phyloP scores from a whole-genome alignment of 2,329 filamentous ascomycete species.

The Talaromyces sp. region DNA sequence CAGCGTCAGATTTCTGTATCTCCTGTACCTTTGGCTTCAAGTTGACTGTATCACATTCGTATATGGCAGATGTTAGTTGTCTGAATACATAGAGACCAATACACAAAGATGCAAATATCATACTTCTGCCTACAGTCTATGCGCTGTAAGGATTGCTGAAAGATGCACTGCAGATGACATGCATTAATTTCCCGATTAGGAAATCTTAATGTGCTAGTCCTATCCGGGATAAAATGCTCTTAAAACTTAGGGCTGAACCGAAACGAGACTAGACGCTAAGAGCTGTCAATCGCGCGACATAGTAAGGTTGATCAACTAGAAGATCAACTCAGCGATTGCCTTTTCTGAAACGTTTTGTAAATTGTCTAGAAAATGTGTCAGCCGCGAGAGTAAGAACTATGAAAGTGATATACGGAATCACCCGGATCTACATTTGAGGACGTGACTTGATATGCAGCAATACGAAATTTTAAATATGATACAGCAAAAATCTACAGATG shows the following conservation, averaged over 20 bases:
- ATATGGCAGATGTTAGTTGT: not conserved
- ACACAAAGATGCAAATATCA: not conserved
- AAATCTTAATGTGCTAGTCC: not conserved
- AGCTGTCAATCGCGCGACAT: not conserved
- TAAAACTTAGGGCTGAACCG: not conserved
- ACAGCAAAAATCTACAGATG: not conserved
- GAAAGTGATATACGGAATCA: no score
- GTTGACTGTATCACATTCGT: not conserved
- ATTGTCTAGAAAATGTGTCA: not conserved
- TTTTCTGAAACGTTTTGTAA: not conserved
- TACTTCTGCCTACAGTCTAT: not conserved
- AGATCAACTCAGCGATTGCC: not conserved
- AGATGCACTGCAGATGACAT: not conserved
- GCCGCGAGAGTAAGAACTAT: not conserved
- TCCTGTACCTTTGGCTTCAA: not conserved
- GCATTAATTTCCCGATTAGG: not conserved
- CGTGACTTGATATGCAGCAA: not conserved
- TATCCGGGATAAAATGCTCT: not conserved
- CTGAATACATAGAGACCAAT: not conserved
- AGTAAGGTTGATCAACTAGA: not conserved
- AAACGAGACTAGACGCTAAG: not conserved
- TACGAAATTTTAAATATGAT: not conserved
- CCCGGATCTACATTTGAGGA: not conserved
- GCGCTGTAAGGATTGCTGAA: not conserved
- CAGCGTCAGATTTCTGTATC: not conserved